Percentiles rank a stretch among this genome's conserved stretches.
Conservation (phyloP, 805 yeast genomes). For the Saccharomycopsis schoenii region DNA sequence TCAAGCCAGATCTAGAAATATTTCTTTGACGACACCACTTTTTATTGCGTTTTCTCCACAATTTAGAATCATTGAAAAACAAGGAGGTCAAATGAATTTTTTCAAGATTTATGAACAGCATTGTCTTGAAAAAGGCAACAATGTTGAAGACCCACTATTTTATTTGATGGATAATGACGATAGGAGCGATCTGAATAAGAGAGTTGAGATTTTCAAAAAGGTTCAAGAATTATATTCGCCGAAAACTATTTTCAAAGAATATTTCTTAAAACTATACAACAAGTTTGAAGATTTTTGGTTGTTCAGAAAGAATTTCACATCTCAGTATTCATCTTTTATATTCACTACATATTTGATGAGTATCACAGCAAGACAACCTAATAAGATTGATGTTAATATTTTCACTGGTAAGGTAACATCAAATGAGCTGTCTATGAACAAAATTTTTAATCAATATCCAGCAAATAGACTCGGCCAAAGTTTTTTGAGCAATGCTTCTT, state of each 20-base stretch:
- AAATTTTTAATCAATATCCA: slow-evolving; percentile 29
- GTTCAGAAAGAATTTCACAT: slow-evolving; percentile 88
- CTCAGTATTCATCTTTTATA: slow-evolving; percentile 88
- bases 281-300: slow-evolving; percentile 94
- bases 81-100: slow-evolving; percentile 61
- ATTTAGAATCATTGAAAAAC: slow-evolving; percentile 79
- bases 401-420: slow-evolving; percentile 86
- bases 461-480: slow-evolving; percentile 25
- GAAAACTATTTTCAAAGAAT: slow-evolving; percentile 66
- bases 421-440: slow-evolving; percentile 81
- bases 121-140: slow-evolving; percentile 62
- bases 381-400: slow-evolving; percentile 74
- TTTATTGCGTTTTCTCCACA: slow-evolving; percentile 94
- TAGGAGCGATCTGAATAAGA: slow-evolving; percentile 30
- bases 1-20: slow-evolving; percentile 76
- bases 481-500: slow-evolving; percentile 27
- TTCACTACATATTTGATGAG: slow-evolving; percentile 93
- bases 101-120: slow-evolving; percentile 81
- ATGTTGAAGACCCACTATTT: slow-evolving; percentile 83
- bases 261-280: slow-evolving; percentile 58
- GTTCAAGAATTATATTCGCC: slow-evolving; percentile 82
- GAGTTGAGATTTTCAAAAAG: slow-evolving; percentile 82
- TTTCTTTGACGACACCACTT: slow-evolving; percentile 77
- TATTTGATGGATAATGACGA: slow-evolving; percentile 48
- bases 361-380: slow-evolving; percentile 86